Base-by-base conservation (phyloP, 2,329 filamentous ascomycete genomes). In the Aspergillus sojae region DNA sequence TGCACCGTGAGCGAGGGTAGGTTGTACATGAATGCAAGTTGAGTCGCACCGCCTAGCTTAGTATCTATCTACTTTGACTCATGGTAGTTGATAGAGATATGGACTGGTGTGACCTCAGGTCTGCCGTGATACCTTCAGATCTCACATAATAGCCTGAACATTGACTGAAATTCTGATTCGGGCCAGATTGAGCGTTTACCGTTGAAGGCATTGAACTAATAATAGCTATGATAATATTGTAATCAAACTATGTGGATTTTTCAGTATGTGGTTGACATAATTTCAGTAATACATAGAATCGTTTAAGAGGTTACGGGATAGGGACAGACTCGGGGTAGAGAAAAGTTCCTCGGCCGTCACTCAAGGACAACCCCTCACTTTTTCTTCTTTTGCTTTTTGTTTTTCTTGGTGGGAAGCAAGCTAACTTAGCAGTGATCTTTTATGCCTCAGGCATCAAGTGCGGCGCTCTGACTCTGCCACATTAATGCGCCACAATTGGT, bases 251-350 rank as follows among this genome's bases (percentile, higher is more conserved):
- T n/a, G 16, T n/a, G 6, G 16, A 12, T 16, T n/a, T 3, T 9
- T 4, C 1, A 41, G 3, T 0, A n/a, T 5, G 14, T 19, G 16
- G 1, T n/a, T 4, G 6, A 41, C 4, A n/a, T 19, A 19, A 4
- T 41, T 39, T n/a, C 19, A n/a, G 6, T n/a, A 41, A 19, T n/a
- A 1, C 21, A 36, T 36, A 1, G 14, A 16, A 16, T 36, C 4
- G 9, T 12, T 36, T 36, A 36, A 36, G 3, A 5, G 5, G 34
- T 6, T 9, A 9, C 39, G 16, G 16, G 5, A 5, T 36, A 36
- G 34, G 14, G 12, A 5, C 32, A 12, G 10, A 21, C 21, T 21
- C 21, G 21, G 21, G 21, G 21, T 21, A 21, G 21, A 21, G 21
- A 21, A 21, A 21, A 21, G 21, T 21, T 21, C 21, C 21, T 21